Conservation (phyloP, 1,284 basidiomycete species). For the Meira miltonrushii region DNA sequence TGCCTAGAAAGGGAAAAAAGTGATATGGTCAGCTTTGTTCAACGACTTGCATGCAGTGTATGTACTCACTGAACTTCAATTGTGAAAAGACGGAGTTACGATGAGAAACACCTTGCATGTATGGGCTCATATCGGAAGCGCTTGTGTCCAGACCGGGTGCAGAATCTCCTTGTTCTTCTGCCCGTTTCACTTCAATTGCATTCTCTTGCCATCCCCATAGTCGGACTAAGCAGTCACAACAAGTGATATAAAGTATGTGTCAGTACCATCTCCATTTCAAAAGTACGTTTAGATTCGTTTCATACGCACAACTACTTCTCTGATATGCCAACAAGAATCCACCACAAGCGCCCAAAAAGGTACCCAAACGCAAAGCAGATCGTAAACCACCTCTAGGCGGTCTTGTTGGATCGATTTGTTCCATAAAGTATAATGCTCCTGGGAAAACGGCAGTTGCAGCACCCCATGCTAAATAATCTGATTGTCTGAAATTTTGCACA, state of each 20-base stretch:
- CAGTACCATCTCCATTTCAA: not conserved
- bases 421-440: constrained; percentile 61
- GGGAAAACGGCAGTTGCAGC: constrained; percentile 75
- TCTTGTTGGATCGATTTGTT: constrained; percentile 45
- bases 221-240: constrained; percentile 73
- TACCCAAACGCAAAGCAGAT: constrained; percentile 37
- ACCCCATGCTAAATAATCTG: constrained; percentile 82
- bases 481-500: constrained; percentile 77
- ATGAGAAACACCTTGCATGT: constrained; percentile 82
- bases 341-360: constrained; percentile 63
- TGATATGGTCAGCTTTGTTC: not conserved
- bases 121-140: constrained; percentile 71
- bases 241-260: not conserved
- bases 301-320: constrained; percentile 53
- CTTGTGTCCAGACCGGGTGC: constrained; percentile 30
- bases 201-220: constrained; percentile 98
- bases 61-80: constrained; percentile 50
- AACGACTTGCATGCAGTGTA: not conserved
- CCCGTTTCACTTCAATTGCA: constrained; percentile 50
- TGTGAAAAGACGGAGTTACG: constrained; percentile 89
- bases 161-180: constrained; percentile 30
- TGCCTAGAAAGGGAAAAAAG: constrained; percentile 19
- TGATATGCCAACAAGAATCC: constrained; percentile 95
- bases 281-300: not conserved
- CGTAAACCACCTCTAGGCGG: constrained; percentile 27